These are phyloP conservation scores for Candida tetrigidarum DNA, from an alignment of 1,139 yeast species.

Conservation along the genomic window DNA sequence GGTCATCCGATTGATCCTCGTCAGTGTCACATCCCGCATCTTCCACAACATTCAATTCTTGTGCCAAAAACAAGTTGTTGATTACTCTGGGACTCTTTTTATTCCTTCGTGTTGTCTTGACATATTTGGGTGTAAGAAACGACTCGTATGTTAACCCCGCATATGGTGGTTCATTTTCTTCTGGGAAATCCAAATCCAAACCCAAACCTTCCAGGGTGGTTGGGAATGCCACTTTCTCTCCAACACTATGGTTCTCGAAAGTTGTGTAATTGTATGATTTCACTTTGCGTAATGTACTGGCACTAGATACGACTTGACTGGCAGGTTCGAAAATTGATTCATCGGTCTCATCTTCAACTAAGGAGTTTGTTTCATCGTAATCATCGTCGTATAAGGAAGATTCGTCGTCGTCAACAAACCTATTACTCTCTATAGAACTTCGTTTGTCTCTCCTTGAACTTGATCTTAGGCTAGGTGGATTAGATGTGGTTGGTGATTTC, in stretches of 20 bases:
- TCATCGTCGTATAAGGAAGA: constrained; percentile 18
- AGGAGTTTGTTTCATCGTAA: constrained; percentile 14
- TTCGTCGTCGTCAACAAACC: constrained; percentile 16
- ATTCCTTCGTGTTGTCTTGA: constrained; percentile 50
- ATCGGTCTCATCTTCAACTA: constrained; percentile 15
- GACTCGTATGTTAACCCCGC: constrained; percentile 41
- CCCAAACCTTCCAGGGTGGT: constrained; percentile 10
- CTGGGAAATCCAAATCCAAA: constrained; percentile 11
- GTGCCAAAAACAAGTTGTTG: constrained; percentile 75
- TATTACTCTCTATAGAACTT: constrained; percentile 5
- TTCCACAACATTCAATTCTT: constrained; percentile 54
- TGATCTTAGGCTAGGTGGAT: constrained; percentile 7
- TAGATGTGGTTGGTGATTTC: neutral
- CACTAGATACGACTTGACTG: constrained; percentile 3
- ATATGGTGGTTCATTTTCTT: constrained; percentile 30
- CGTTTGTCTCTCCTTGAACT: constrained; percentile 6
- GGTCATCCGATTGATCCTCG: constrained; percentile 13
- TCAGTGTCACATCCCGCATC: constrained; percentile 8
- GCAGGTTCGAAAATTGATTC: constrained; percentile 14
- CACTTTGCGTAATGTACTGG: constrained; percentile 3
- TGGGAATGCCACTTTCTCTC: constrained; percentile 20
- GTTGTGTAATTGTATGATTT: constrained; percentile 8
- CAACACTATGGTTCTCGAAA: constrained; percentile 17
- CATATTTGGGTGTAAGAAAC: constrained; percentile 56
- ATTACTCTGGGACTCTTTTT: constrained; percentile 49